Conservation (phyloP, 2,329 filamentous ascomycete genomes). For the Fusarium pilosicola region DNA sequence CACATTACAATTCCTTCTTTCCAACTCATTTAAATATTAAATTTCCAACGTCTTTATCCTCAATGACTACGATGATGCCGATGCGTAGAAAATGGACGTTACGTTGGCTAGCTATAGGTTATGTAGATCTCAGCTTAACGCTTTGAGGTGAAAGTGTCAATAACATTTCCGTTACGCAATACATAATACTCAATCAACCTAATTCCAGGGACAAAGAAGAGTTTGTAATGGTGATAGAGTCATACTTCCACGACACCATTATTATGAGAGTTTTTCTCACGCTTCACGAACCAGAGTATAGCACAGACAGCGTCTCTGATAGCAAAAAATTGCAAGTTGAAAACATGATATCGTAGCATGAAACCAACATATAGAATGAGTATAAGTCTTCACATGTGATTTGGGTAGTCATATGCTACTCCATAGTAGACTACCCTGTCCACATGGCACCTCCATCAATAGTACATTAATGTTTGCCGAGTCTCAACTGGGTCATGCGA, state of each 20-base stretch:
- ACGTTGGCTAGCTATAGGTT: not conserved
- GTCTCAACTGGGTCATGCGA: not conserved
- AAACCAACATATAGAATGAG: rapidly evolving
- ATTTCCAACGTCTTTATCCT: rapidly evolving
- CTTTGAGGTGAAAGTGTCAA: too few species aligned
- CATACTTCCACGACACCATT: rapidly evolving
- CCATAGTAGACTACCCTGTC: rapidly evolving
- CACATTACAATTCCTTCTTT: too few species aligned
- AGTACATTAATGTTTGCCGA: not conserved
- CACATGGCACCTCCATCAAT: not conserved
- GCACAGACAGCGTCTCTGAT: rapidly evolving
- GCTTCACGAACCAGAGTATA: rapidly evolving
- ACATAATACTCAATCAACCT: rapidly evolving
- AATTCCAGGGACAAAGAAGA: rapidly evolving
- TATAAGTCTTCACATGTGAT: not conserved
- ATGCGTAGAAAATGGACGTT: rapidly evolving
- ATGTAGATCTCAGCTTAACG: rapidly evolving
- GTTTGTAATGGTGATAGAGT: rapidly evolving
- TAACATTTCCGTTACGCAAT: too few species aligned
- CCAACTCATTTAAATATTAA: too few species aligned
- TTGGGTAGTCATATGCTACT: too few species aligned
- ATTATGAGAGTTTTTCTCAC: rapidly evolving
- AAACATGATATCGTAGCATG: rapidly evolving
- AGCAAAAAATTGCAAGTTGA: rapidly evolving
- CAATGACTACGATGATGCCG: not conserved